Base-by-base conservation (phyloP, 805 yeast species). In the Torulaspora quercuum region DNA sequence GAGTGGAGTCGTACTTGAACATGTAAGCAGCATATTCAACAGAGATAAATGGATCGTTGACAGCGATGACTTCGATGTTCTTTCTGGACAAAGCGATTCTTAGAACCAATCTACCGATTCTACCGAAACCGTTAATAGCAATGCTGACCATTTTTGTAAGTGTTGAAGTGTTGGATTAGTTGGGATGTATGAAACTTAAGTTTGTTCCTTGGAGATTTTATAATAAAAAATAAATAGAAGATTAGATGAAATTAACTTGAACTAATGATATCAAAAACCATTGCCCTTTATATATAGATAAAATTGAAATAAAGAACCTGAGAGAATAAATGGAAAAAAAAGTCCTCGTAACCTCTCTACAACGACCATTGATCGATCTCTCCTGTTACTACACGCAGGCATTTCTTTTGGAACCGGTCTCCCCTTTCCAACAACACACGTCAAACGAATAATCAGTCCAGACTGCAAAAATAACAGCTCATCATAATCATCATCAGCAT, bases 1-100 rank as follows among this genome's bases (percentile, higher is more conserved):
- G 85, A 42, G 82, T 78, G 45, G 83, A 77, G 60, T 78, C 85
- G 68, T 78, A 78, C 69, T 78, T 78, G 76, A 78, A 78, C 80
- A 77, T 75, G 73, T 78, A 78, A 41, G 82, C 75, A 54, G 85
- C 83, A 61, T 78, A 78, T 50, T 77, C 83, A 43, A 76, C 69
- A 44, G 75, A 72, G 63, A 78, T 77, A 69, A 76, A 77, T 32
- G 85, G 85, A 65, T 78, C 82, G 60, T 78, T 78, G 70, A 78
- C 62, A 49, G 82, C 83, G 45, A 78, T 80, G 48, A 78, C 76
- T 46, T 73, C 69, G 58, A 77, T 67, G 49, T 59, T 59, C 48
- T 61, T 57, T 73, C 80, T 75, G 40, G 59, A 27, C 51, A 75
- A 64, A 48, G 80, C 81, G 48, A 76, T 65, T 75, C 83, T 75